Evolutionary conservation across 179 eudicot species (phyloP).

Genomic region (Nepenthes alata): DNA sequence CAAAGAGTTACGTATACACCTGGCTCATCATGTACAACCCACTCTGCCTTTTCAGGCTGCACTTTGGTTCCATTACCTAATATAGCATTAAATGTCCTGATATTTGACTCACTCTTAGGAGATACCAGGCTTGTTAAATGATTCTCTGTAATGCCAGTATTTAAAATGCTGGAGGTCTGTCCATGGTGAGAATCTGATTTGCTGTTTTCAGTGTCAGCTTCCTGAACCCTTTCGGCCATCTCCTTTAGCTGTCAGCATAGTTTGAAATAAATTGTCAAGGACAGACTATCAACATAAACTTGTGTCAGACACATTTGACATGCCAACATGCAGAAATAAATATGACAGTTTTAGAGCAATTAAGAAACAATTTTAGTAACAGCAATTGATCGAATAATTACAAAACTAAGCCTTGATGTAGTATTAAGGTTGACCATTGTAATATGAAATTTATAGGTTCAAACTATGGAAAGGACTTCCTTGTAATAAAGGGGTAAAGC

Average conservation of each 20-base stretch:
- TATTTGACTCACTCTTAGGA: conserved; percentile 32
- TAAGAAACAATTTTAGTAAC: no score
- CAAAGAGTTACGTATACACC: conserved; percentile 80
- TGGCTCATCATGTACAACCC: conserved; percentile 76
- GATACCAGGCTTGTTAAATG: conserved; percentile 28
- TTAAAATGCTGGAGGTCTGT: conserved; percentile 17
- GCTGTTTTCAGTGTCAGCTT: conserved; percentile 24
- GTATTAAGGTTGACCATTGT: no score
- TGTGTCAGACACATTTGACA: no score
- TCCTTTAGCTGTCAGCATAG: conserved; percentile 54
- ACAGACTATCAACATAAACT: no score
- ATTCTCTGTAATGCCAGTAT: conserved; percentile 18
- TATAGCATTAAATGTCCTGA: conserved; percentile 21
- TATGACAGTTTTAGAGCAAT: no score
- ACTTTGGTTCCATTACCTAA: conserved; percentile 37
- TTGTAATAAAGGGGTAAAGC: no score
- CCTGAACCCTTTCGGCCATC: conserved; percentile 40
- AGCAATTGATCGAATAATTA: no score
- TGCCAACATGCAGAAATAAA: no score
- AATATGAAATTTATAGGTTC: no score
- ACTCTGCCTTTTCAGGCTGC: conserved; percentile 44
- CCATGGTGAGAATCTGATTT: conserved; percentile 23
- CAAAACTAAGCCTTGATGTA: no score
- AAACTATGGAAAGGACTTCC: no score
- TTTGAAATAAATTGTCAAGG: neutral